Conservation (phyloP, 176 grass and related monocot genomes). For the Avena atlantica region DNA sequence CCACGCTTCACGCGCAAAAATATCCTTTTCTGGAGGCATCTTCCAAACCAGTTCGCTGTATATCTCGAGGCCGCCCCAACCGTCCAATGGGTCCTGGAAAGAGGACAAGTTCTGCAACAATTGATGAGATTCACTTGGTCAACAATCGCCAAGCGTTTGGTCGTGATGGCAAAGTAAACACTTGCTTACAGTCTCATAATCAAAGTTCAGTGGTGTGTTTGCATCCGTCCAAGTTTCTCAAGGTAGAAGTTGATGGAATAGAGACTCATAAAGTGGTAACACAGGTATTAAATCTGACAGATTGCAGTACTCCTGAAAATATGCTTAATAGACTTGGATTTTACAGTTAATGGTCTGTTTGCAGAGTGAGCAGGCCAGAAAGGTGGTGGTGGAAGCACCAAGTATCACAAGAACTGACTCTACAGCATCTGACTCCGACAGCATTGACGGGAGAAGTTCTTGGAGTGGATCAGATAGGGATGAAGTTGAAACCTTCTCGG, state of each 20-base stretch:
- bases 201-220: slow-evolving; percentile 43
- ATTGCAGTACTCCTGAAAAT: slow-evolving; percentile 5
- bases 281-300: slow-evolving; percentile 46
- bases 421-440: slow-evolving; percentile 72
- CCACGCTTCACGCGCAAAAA: slow-evolving; percentile 52
- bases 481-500: slow-evolving; percentile 54
- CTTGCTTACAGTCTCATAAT: slow-evolving; percentile 33
- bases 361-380: slow-evolving; percentile 50
- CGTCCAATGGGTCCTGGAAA: slow-evolving; percentile 55
- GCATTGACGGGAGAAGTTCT: slow-evolving; percentile 61
- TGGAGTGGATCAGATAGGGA: slow-evolving; percentile 62
- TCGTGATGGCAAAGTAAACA: slow-evolving; percentile 51
- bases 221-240: slow-evolving; percentile 48
- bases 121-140: slow-evolving; percentile 51
- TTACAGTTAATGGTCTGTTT: slow-evolving; percentile 5
- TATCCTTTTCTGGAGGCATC: slow-evolving; percentile 91
- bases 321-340: slow-evolving; percentile 33
- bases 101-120: slow-evolving; percentile 38
- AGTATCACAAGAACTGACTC: slow-evolving; percentile 58
- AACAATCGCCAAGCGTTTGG: slow-evolving; percentile 45
- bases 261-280: slow-evolving; percentile 42
- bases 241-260: slow-evolving; percentile 49
- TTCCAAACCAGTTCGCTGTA: slow-evolving; percentile 86
- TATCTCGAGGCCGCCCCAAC: slow-evolving; percentile 73
- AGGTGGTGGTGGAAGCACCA: slow-evolving; percentile 49